Percentiles rank a stretch among this genome's conserved stretches.
phyloP scores from a whole-genome alignment of 2,329 filamentous ascomycete genomes.

The Fusarium metavorans region DNA sequence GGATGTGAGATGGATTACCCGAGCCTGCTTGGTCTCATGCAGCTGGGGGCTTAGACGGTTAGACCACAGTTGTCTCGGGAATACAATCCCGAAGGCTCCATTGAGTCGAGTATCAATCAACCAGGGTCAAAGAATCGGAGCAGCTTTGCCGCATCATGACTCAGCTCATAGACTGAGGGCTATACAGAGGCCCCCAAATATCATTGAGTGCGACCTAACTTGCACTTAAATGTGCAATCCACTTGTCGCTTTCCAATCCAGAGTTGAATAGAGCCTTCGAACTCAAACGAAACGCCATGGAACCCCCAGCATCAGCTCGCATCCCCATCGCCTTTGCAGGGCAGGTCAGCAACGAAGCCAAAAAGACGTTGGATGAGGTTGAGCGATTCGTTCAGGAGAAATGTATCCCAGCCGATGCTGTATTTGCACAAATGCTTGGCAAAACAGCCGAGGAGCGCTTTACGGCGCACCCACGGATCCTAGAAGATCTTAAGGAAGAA shows the following conservation, averaged over 20 bases:
- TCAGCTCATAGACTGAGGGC: neutral
- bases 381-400: neutral
- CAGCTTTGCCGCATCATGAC: neutral
- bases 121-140: neutral
- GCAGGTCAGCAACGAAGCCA: neutral
- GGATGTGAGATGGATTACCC: too few species aligned
- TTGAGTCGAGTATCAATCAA: neutral
- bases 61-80: neutral
- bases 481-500: neutral
- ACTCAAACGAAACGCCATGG: neutral
- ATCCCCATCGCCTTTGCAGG: neutral
- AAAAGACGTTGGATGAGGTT: neutral
- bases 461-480: neutral
- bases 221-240: neutral
- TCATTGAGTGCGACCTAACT: too few species aligned
- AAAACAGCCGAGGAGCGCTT: neutral
- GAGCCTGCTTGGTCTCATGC: too few species aligned
- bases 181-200: neutral
- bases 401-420: constrained; percentile 4
- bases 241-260: neutral
- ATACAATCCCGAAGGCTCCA: neutral
- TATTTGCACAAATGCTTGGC: neutral
- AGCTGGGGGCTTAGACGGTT: too few species aligned
- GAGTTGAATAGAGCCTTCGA: neutral
- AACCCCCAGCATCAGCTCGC: neutral